A percentile compares a stretch with the other conserved stretches of the same genome.
These are phyloP conservation scores for Aspergillus bridgeri DNA, from an alignment of 495 filamentous ascomycete genomes.

Conservation along the genomic window DNA sequence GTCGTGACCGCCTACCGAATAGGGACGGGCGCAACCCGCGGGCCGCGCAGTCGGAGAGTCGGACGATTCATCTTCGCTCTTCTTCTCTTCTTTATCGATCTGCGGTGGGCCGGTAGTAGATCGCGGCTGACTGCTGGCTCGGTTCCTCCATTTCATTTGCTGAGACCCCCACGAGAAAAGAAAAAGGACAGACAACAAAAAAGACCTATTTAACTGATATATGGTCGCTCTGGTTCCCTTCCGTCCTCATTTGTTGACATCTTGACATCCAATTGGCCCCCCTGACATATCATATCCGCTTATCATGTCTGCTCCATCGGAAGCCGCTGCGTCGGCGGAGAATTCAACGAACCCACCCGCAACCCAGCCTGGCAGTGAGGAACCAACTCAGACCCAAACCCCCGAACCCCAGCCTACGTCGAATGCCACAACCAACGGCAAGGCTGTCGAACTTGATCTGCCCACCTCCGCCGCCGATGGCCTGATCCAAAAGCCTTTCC, in stretches of 20 bases:
- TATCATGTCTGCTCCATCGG: slow-evolving; percentile 8
- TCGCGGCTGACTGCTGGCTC: not conserved
- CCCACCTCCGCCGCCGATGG: slow-evolving; percentile 44
- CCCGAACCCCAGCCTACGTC: slow-evolving; percentile 1
- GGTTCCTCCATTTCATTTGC: not conserved
- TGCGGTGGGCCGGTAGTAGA: slow-evolving; percentile 9
- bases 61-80: slow-evolving; percentile 1
- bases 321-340: not conserved
- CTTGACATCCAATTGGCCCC: not conserved
- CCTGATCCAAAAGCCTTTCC: slow-evolving; percentile 67
- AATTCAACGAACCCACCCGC: not conserved
- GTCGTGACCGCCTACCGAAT: slow-evolving; percentile 4
- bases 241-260: not conserved
- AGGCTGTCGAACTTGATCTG: slow-evolving; percentile 34
- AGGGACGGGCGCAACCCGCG: not conserved
- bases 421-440: slow-evolving; percentile 18
- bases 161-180: not conserved
- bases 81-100: too few relatives aligned
- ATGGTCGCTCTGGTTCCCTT: not conserved
- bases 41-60: not conserved
- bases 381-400: not conserved
- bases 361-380: not conserved
- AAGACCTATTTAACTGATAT: not conserved
- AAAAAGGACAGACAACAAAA: not conserved
- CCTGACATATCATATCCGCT: not conserved